A percentile compares a stretch with the other conserved stretches of the same genome.
These are phyloP conservation scores for Suhomyces vadensis DNA, from an alignment of 805 yeast genomes.

Conservation along the genomic window DNA sequence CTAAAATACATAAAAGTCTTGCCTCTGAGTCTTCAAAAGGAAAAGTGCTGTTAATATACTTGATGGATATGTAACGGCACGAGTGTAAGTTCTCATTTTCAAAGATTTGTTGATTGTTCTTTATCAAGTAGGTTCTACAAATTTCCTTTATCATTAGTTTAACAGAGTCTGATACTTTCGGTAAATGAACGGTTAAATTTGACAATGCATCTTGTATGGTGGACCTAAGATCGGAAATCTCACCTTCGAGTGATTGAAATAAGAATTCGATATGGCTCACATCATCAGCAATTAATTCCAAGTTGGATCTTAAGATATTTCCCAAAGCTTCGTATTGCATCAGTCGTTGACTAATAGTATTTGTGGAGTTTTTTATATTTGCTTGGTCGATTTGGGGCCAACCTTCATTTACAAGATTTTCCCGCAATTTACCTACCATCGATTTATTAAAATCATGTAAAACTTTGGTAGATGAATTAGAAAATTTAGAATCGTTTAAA, in stretches of 20 bases:
- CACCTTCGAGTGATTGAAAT: conserved; percentile 68
- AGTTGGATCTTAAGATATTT: conserved; percentile 52
- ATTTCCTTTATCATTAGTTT: conserved; percentile 43
- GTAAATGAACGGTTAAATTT: conserved; percentile 52
- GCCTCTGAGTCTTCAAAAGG: conserved; percentile 70
- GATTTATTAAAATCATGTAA: conserved; percentile 35
- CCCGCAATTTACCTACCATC: conserved; percentile 55
- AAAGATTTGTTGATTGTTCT: conserved; percentile 5
- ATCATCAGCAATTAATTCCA: conserved; percentile 43
- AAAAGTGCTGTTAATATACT: conserved; percentile 62
- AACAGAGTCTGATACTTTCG: conserved; percentile 36
- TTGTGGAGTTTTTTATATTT: conserved; percentile 37
- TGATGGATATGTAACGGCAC: conserved; percentile 63
- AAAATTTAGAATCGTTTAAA: conserved; percentile 10
- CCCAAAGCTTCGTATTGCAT: conserved; percentile 81
- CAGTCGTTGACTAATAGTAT: conserved; percentile 49
- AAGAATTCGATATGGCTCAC: conserved; percentile 61
- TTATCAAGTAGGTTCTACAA: conserved; percentile 34
- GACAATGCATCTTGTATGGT: conserved; percentile 74
- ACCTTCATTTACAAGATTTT: conserved; percentile 54
- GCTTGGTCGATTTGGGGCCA: conserved; percentile 52
- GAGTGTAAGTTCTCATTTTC: conserved; percentile 38
- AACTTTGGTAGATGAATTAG: conserved; percentile 7
- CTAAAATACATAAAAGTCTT: conserved; percentile 65
- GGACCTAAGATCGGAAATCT: conserved; percentile 58